Percentiles rank a stretch among this genome's conserved stretches.
These are phyloP conservation scores for Gentiana straminea DNA, from an alignment of 257 asterid genomes.

Conservation along the genomic window DNA sequence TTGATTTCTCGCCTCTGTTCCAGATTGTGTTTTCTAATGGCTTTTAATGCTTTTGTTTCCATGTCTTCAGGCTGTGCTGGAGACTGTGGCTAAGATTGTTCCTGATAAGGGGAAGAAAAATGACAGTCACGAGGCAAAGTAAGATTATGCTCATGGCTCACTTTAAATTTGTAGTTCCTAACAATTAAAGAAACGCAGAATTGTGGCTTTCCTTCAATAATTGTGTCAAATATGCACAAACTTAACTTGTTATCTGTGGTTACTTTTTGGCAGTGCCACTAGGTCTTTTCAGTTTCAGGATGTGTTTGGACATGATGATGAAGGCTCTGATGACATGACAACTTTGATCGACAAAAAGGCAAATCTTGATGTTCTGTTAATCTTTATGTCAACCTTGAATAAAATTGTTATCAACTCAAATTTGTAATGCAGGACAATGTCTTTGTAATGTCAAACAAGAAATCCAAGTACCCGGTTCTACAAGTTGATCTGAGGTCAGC, in stretches of 20 bases:
- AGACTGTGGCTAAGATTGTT: slow-evolving; percentile 81
- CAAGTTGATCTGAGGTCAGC: slow-evolving; percentile 83
- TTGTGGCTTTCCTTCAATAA: neutral
- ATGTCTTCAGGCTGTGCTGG: slow-evolving; percentile 65
- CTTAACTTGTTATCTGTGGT: slow-evolving; percentile 2
- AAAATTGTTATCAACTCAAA: slow-evolving; percentile 11
- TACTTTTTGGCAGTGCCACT: slow-evolving; percentile 38
- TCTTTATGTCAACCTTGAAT: neutral
- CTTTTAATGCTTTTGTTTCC: neutral
- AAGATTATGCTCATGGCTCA: slow-evolving; percentile 10
- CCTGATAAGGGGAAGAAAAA: slow-evolving; percentile 77
- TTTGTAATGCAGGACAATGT: slow-evolving; percentile 55
- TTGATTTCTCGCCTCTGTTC: no score
- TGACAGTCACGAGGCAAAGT: slow-evolving; percentile 72
- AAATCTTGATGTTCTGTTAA: slow-evolving; percentile 3
- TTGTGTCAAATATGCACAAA: neutral
- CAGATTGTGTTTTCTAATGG: no score
- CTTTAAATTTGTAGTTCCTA: no score
- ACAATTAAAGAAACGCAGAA: no score
- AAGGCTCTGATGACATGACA: slow-evolving; percentile 61
- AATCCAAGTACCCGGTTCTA: slow-evolving; percentile 88
- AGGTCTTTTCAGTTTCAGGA: slow-evolving; percentile 70
- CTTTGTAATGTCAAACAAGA: slow-evolving; percentile 88
- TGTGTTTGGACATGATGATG: slow-evolving; percentile 62
- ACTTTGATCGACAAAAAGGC: slow-evolving; percentile 81